Evolutionary conservation across 306 rosid species (phyloP).

Genomic region (Sicyos edulis): DNA sequence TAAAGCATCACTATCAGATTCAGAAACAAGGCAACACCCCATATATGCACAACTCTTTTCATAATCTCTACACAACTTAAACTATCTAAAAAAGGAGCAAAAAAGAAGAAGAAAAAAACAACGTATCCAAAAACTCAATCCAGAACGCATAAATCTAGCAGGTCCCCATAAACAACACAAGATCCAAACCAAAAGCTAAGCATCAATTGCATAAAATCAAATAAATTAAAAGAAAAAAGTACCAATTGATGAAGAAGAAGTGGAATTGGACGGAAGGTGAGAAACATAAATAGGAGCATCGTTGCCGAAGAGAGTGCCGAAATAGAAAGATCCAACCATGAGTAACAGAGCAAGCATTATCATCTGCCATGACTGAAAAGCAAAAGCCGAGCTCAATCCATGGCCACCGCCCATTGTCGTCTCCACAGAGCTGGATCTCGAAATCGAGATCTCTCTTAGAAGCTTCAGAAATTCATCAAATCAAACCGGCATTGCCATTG

Average conservation of each 20-base stretch:
- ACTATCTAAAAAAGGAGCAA: neutral
- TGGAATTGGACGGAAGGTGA: slow-evolving; percentile 35
- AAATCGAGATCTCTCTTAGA: neutral
- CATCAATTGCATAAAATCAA: neutral
- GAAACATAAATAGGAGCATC: slow-evolving; percentile 60
- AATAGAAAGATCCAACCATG: slow-evolving; percentile 63
- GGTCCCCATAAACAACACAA: neutral
- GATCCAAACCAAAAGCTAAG: neutral
- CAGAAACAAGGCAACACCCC: slow-evolving; percentile 5
- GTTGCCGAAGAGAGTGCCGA: slow-evolving; percentile 59
- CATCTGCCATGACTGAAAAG: slow-evolving; percentile 54
- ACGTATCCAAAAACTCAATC: neutral
- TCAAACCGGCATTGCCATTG: neutral
- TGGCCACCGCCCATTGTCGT: slow-evolving; percentile 12
- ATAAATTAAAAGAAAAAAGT: slow-evolving; percentile 1
- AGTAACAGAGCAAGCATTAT: slow-evolving; percentile 47
- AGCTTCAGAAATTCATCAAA: neutral
- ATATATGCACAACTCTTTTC: neutral
- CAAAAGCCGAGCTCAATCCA: slow-evolving; percentile 39
- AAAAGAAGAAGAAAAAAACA: neutral
- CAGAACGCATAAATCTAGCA: neutral
- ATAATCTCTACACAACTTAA: neutral
- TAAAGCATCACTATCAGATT: neutral
- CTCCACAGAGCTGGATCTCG: slow-evolving; percentile 9
- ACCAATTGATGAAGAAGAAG: slow-evolving; percentile 32